Evolutionary conservation across 306 rosid species (phyloP).

Genomic region (Vigna unguiculata): DNA sequence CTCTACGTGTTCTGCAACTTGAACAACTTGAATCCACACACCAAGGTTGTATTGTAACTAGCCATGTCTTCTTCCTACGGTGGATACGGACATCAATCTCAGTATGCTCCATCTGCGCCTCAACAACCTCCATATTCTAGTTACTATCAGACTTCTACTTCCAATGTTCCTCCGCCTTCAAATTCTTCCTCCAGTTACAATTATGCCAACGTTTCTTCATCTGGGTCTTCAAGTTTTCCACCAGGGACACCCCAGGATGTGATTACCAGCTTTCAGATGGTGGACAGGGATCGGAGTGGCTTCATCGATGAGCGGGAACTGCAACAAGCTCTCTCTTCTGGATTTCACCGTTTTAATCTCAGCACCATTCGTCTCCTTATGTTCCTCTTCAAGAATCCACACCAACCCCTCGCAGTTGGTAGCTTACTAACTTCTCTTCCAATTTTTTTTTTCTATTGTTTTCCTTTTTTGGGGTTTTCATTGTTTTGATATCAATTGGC

Average conservation of each 20-base stretch:
- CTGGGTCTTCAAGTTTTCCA: slow-evolving; percentile 61
- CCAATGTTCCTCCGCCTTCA: slow-evolving; percentile 29
- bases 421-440: slow-evolving; percentile 35
- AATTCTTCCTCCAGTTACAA: slow-evolving; percentile 39
- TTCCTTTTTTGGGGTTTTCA: not conserved
- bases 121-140: slow-evolving; percentile 33
- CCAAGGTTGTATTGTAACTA: not conserved
- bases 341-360: slow-evolving; percentile 67
- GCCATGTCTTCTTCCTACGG: slow-evolving; percentile 67
- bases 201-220: slow-evolving; percentile 24
- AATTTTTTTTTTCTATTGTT: not conserved
- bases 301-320: slow-evolving; percentile 77
- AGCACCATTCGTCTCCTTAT: slow-evolving; percentile 87
- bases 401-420: slow-evolving; percentile 66
- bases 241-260: slow-evolving; percentile 74
- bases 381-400: slow-evolving; percentile 72
- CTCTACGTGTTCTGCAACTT: not conserved
- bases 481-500: slow-evolving; percentile 39
- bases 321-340: slow-evolving; percentile 85
- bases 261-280: slow-evolving; percentile 76
- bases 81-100: slow-evolving; percentile 48
- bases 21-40: not conserved
- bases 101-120: slow-evolving; percentile 71
- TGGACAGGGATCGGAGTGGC: slow-evolving; percentile 86
- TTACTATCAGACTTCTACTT: not conserved